These are phyloP conservation scores for Avicennia marina DNA, from an alignment of 257 asterid genomes.

Conservation along the genomic window DNA sequence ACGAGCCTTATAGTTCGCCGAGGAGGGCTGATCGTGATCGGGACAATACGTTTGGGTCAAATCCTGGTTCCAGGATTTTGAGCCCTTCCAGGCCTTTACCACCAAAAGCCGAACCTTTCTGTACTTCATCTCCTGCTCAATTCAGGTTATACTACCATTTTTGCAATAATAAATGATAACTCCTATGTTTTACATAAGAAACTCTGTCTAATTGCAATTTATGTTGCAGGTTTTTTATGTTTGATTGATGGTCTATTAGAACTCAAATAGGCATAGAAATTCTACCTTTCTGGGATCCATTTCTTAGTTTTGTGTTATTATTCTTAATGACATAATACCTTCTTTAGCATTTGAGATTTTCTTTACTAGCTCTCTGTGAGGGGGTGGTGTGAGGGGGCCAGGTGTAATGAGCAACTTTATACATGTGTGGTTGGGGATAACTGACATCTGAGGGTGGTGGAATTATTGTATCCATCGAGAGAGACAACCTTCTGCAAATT, in stretches of 20 bases:
- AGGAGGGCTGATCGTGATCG: constrained; percentile 37
- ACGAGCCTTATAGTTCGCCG: constrained; percentile 41
- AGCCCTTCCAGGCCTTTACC: constrained; percentile 60
- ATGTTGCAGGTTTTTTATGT: neutral
- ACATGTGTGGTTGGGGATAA: too few relatives aligned
- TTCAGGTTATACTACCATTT: constrained; percentile 41
- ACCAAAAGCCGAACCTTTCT: constrained; percentile 41
- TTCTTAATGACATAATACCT: neutral
- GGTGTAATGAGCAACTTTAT: too few relatives aligned
- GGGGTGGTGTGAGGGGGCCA: too few relatives aligned
- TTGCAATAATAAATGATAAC: neutral
- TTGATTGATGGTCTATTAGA: neutral
- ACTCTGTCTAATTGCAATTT: neutral
- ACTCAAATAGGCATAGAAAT: too few relatives aligned
- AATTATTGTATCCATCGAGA: too few relatives aligned
- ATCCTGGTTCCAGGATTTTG: constrained; percentile 41
- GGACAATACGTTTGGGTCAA: constrained; percentile 31
- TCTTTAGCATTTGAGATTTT: too few relatives aligned
- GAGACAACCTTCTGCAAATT: too few relatives aligned
- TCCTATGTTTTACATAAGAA: neutral
- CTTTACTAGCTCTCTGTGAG: too few relatives aligned
- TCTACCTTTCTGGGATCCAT: too few relatives aligned
- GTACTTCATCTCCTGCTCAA: constrained; percentile 50
- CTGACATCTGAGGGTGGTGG: too few relatives aligned
- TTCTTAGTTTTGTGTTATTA: too few relatives aligned